Evolutionary conservation across 176 grass and related monocot species (phyloP), one percentile per base, ranked within the genome.

Genomic region (Eleusine indica): DNA sequence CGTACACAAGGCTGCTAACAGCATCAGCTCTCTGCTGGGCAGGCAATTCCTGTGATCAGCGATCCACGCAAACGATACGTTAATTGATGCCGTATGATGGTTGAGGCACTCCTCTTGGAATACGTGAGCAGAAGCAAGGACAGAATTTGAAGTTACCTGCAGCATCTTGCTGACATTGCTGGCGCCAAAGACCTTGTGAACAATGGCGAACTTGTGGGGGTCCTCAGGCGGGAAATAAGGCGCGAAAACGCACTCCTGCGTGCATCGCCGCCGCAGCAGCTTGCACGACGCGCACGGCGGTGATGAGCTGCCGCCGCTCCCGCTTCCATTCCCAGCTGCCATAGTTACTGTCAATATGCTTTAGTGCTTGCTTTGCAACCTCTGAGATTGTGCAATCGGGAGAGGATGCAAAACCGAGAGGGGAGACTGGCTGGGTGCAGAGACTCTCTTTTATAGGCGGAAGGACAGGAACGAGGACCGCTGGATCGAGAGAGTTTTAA

Each of bases 91-190:
- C 32, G 2, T 35, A 35, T 35, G 32, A 35, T 35, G 32, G 15
- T 47, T 49, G 44, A 47, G 44, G 44, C 44, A 47, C 44, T 11
- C 44, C 44, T 47, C 1, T 8, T 47, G 49, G 13, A 52, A 52
- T 48, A 48, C 2, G 49, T 16, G 51, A 53, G 51, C 4, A 53
- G 51, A 53, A 58, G 56, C 56, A 39, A 13, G 42, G 1, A 15
- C 4, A 25, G 1, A 63, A 19, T 17, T 17, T 19, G 35, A 17
- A 19, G 38, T 40, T 40, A 90, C 91, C 63, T 93, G 91, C 15
- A 97, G 89, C 92, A 97, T 97, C 90, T 92, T 97, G 92, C 92
- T 89, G 53, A 97, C 86, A 60, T 97, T 97, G 92, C 92, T 94
- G 66, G 95, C 92, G 48, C 95, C 92, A 42, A 97, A 97, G 46